Conservation (phyloP, 345 rosid species). For the Raphanus raphanistrum region DNA sequence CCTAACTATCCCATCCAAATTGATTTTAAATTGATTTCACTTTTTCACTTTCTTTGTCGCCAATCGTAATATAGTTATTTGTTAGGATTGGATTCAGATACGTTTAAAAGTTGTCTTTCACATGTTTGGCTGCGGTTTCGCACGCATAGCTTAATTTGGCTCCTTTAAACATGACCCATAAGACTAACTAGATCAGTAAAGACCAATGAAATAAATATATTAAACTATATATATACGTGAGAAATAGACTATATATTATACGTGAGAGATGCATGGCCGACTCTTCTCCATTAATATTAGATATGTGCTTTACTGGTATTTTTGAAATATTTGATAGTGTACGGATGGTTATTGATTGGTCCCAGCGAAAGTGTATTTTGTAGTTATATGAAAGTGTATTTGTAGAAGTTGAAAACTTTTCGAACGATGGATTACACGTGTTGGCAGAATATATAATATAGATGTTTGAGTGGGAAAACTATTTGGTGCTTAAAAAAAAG, state of each 20-base stretch:
- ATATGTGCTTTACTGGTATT: neutral
- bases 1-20: conserved; percentile 43
- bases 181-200: conserved; percentile 28
- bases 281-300: conserved; percentile 1
- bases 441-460: conserved; percentile 20
- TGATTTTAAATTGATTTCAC: conserved; percentile 14
- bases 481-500: neutral
- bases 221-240: no score
- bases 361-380: conserved; percentile 30
- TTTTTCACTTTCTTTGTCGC: conserved; percentile 10
- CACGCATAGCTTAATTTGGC: conserved; percentile 38
- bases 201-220: conserved; percentile 26
- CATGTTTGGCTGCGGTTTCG: conserved; percentile 39
- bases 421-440: conserved; percentile 15
- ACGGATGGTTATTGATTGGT: conserved; percentile 36
- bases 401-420: conserved; percentile 26
- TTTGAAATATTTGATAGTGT: conserved; percentile 18
- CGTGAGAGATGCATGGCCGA: conserved; percentile 23
- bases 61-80: neutral
- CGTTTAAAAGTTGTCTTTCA: conserved; percentile 37
- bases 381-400: conserved; percentile 1
- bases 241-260: no score
- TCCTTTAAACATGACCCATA: conserved; percentile 40
- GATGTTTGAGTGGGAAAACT: neutral
- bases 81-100: conserved; percentile 32